These are phyloP conservation scores for Pseudocercospora pini-densiflorae DNA, from an alignment of 2,329 filamentous ascomycete species.

Conservation along the genomic window DNA sequence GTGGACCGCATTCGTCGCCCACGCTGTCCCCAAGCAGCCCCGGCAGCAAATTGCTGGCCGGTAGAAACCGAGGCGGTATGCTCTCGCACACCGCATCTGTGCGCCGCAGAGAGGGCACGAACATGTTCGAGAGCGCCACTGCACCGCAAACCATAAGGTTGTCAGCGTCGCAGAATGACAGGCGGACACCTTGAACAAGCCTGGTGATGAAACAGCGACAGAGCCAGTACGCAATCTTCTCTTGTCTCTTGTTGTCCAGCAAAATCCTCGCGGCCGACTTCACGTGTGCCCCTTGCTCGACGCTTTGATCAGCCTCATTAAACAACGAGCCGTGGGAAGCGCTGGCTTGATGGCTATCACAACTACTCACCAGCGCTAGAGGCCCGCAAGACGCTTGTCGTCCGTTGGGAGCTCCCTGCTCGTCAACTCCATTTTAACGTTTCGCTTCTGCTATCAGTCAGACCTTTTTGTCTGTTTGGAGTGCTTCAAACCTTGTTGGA, in stretches of 20 bases:
- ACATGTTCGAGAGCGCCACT: not conserved
- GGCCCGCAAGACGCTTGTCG: conserved; percentile 15
- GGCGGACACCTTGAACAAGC: not conserved
- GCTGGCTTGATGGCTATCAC: conserved; percentile 20
- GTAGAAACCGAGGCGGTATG: not conserved
- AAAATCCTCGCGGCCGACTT: conserved; percentile 12
- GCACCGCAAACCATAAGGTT: not conserved
- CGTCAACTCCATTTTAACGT: conserved; percentile 15
- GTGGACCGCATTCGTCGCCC: not conserved
- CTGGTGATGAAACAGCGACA: conserved; percentile 6
- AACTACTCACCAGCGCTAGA: conserved; percentile 11
- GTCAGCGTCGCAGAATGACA: conserved; percentile 5
- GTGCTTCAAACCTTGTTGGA: conserved; percentile 22
- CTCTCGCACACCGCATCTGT: not conserved
- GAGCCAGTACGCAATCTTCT: conserved; percentile 10
- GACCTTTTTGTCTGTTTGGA: conserved; percentile 20
- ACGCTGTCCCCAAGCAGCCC: not conserved
- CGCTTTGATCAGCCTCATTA: conserved; percentile 36
- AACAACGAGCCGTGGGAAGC: conserved; percentile 20
- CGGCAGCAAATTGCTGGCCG: not conserved
- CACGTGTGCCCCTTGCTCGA: conserved; percentile 26
- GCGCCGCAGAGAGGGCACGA: not conserved
- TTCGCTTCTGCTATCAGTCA: conserved; percentile 20
- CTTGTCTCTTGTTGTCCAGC: conserved; percentile 17
- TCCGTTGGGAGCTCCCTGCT: conserved; percentile 20